A percentile compares a stretch with the other conserved stretches of the same genome.
Conservation (phyloP, 768 basidiomycete species). For the Kwoniella botswanensis region DNA sequence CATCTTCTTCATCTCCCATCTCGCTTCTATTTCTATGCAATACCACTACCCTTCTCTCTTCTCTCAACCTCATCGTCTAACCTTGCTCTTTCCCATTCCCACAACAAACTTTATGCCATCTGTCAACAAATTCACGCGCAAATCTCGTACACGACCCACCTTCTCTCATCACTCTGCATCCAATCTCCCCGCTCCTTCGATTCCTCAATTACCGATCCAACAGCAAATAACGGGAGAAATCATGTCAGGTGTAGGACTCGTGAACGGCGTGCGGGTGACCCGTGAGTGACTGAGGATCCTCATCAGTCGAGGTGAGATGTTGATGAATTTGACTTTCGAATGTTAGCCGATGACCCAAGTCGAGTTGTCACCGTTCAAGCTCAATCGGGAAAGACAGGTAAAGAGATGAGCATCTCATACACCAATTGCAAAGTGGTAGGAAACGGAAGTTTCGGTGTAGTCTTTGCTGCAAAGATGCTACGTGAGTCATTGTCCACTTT, state of each 20-base stretch:
- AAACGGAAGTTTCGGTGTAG: conserved; percentile 98
- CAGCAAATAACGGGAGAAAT: conserved; percentile 8
- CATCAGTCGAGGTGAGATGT: neutral
- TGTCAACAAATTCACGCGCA: conserved; percentile 9
- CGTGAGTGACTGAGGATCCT: conserved; percentile 40
- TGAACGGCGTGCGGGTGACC: conserved; percentile 57
- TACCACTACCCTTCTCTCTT: neutral
- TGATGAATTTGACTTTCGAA: neutral
- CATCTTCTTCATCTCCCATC: neutral
- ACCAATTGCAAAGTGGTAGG: conserved; percentile 98
- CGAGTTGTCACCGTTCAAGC: conserved; percentile 94
- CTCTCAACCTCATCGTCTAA: neutral
- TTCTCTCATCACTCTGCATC: conserved; percentile 1
- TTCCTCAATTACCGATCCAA: neutral
- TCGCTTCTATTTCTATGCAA: neutral
- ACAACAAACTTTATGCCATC: neutral
- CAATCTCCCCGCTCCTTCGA: neutral
- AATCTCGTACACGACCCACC: conserved; percentile 3
- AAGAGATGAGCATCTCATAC: conserved; percentile 85
- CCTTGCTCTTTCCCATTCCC: neutral
- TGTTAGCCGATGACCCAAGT: conserved; percentile 80
- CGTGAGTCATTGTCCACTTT: conserved; percentile 32
- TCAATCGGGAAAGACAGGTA: conserved; percentile 90
- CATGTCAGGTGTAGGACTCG: conserved; percentile 53
- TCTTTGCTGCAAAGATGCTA: conserved; percentile 91